A percentile compares a stretch with the other conserved stretches of the same genome.
phyloP scores from a whole-genome alignment of 164 flowering plant species.

The Tetrastigma voinierianum region DNA sequence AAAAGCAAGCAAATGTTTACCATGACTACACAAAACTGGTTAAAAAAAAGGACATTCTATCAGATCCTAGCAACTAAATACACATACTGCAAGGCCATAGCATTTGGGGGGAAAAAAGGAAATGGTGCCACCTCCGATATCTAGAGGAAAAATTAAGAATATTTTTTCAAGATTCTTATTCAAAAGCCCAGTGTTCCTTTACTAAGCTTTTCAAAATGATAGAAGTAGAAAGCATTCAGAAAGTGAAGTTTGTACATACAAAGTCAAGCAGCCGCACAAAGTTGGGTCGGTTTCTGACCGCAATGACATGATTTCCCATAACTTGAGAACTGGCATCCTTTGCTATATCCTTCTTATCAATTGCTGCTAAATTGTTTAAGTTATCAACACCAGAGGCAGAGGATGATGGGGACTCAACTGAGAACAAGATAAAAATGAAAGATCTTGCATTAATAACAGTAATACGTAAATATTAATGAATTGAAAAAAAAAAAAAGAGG shows the following conservation, averaged over 20 bases:
- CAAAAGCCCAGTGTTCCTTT: not conserved
- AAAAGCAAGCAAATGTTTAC: no score
- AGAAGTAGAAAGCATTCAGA: not conserved
- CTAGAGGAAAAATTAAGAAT: not conserved
- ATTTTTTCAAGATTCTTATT: not conserved
- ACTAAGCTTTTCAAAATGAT: no score
- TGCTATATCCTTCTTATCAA: not conserved
- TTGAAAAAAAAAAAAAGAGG: no score
- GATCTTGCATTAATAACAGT: not conserved
- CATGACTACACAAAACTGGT: no score
- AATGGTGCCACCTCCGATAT: not conserved
- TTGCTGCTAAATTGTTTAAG: constrained; percentile 12
- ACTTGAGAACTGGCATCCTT: constrained; percentile 12
- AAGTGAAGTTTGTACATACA: constrained; percentile 3
- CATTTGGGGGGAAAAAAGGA: not conserved
- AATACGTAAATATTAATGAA: no score
- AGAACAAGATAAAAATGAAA: not conserved
- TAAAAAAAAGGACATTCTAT: no score
- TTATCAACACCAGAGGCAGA: constrained; percentile 22
- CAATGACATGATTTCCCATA: constrained; percentile 10
- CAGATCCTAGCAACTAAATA: not conserved
- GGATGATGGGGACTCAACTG: constrained; percentile 20
- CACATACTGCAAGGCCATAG: not conserved
- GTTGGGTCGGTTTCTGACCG: constrained; percentile 16
- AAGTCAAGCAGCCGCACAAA: constrained; percentile 18